Evolutionary conservation across 2,329 filamentous ascomycete genomes (phyloP).

Genomic region (Gliomastix tumulicola): DNA sequence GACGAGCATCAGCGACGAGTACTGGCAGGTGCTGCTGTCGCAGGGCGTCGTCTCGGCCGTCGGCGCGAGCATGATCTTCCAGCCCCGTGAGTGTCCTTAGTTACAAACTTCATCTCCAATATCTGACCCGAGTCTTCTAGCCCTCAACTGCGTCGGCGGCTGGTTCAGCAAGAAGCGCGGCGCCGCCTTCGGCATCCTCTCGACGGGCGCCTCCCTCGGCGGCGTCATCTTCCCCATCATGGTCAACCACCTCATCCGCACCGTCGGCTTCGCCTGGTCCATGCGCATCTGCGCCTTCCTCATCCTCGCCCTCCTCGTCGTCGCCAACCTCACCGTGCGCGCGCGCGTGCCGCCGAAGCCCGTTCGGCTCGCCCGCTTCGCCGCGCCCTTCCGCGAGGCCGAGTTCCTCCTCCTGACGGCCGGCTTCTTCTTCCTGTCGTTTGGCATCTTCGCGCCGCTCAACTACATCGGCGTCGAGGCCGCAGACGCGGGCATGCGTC

Average conservation of each 20-base stretch:
- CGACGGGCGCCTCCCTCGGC: constrained; percentile 48
- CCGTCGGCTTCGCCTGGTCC: constrained; percentile 29
- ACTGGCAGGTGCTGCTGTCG: constrained; percentile 31
- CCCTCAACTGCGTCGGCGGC: constrained; percentile 7
- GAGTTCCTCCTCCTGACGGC: constrained; percentile 20
- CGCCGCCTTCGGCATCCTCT: constrained; percentile 50
- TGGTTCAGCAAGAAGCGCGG: constrained; percentile 37
- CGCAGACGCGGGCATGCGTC: constrained; percentile 15
- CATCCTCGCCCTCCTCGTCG: constrained; percentile 21
- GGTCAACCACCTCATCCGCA: constrained; percentile 12
- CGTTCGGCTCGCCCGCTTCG: constrained; percentile 7
- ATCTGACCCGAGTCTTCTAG: not conserved
- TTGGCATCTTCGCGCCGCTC: constrained; percentile 27
- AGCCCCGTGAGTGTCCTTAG: constrained; percentile 22
- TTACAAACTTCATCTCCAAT: not conserved
- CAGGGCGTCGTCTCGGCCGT: constrained; percentile 29
- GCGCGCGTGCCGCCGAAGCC: constrained; percentile 6
- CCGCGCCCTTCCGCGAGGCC: constrained; percentile 16
- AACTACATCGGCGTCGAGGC: constrained; percentile 25
- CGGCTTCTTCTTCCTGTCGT: constrained; percentile 26
- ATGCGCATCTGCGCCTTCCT: constrained; percentile 30
- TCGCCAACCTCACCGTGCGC: constrained; percentile 22
- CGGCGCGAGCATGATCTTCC: constrained; percentile 24
- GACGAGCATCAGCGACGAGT: constrained; percentile 39
- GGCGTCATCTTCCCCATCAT: constrained; percentile 37